A percentile compares a stretch with the other conserved stretches of the same genome.
Evolutionary conservation across 768 basidiomycete species (phyloP).

Genomic region (Hygrocybe coccinea): DNA sequence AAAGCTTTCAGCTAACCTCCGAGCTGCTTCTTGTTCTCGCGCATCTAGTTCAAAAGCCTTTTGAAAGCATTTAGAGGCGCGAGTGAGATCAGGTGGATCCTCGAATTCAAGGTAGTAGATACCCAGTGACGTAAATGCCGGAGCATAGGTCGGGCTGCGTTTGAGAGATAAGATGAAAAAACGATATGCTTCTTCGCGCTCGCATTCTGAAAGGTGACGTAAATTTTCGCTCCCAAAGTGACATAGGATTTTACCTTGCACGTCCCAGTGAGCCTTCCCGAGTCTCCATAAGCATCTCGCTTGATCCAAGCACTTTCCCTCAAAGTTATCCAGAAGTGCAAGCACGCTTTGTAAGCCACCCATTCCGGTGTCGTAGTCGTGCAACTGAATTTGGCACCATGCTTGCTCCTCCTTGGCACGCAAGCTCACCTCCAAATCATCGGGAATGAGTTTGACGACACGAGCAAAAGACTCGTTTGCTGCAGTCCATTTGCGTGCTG

Average conservation of each 20-base stretch:
- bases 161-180: conserved; percentile 79
- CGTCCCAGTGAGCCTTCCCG: conserved; percentile 69
- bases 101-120: conserved; percentile 75
- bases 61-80: conserved; percentile 94
- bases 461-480: conserved; percentile 59
- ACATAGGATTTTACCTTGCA: conserved; percentile 49
- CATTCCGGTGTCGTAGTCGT: conserved; percentile 43
- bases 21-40: conserved; percentile 79
- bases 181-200: conserved; percentile 64
- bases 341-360: conserved; percentile 47
- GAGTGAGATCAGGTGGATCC: conserved; percentile 69
- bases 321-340: conserved; percentile 38
- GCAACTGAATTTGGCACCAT: conserved; percentile 71
- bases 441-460: conserved; percentile 46
- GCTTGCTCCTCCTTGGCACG: conserved; percentile 77
- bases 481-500: conserved; percentile 59
- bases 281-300: conserved; percentile 84
- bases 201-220: conserved; percentile 32
- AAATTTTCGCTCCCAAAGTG: background rate
- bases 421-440: conserved; percentile 43
- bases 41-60: conserved; percentile 97
- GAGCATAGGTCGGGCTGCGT: conserved; percentile 68
- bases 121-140: conserved; percentile 91
- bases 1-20: conserved; percentile 79
- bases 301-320: conserved; percentile 50